A percentile compares a stretch with the other conserved stretches of the same genome.
phyloP scores from a whole-genome alignment of 495 filamentous ascomycete genomes.

The Zalerion maritima region DNA sequence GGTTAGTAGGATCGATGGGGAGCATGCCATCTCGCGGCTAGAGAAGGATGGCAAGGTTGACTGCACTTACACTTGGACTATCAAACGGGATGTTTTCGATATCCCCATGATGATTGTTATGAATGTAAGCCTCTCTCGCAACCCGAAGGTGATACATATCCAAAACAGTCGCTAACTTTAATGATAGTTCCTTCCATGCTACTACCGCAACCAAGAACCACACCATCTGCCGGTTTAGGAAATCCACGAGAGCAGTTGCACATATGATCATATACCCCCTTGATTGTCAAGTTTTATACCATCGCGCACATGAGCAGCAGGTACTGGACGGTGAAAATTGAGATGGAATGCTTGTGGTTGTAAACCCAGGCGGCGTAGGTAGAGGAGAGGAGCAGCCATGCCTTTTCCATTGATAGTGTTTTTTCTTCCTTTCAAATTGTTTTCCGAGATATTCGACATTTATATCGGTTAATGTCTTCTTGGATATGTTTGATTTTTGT shows the following conservation, averaged over 20 bases:
- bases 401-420: no score
- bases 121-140: slow-evolving; percentile 50
- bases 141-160: not conserved
- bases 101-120: slow-evolving; percentile 97
- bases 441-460: no score
- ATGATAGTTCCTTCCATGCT: slow-evolving; percentile 36
- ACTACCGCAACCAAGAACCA: slow-evolving; percentile 28
- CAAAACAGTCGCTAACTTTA: slow-evolving; percentile 8
- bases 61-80: slow-evolving; percentile 90
- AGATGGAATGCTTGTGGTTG: no score
- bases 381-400: no score
- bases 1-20: slow-evolving; percentile 51
- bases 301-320: no score
- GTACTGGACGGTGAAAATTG: no score
- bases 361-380: no score
- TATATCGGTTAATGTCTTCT: slow-evolving; percentile 9
- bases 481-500: slow-evolving; percentile 3
- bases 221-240: slow-evolving; percentile 33
- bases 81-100: slow-evolving; percentile 93
- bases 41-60: slow-evolving; percentile 84
- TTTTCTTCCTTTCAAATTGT: no score
- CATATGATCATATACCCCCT: no score
- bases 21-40: slow-evolving; percentile 61
- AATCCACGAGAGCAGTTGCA: slow-evolving; percentile 1
- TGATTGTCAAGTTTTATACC: no score